These are phyloP conservation scores for Amoeboaphelidium occidentale DNA, from an alignment of 371 early-diverging fungal genomes.

Conservation along the genomic window DNA sequence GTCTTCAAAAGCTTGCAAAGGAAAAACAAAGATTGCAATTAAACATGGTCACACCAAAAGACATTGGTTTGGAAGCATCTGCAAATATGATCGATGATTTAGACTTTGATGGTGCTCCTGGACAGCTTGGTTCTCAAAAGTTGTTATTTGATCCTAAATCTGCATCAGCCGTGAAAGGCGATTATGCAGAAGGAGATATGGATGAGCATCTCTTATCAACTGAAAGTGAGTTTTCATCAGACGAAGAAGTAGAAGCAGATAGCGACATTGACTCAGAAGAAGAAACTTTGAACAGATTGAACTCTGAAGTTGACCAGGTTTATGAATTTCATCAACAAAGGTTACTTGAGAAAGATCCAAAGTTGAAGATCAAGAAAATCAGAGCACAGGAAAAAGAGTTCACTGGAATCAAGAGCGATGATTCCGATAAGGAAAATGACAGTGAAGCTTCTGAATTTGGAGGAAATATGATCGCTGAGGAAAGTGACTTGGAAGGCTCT, in stretches of 20 bases:
- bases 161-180: too few species aligned
- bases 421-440: conserved; percentile 3
- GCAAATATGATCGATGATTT: neutral
- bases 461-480: neutral
- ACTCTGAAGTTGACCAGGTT: neutral
- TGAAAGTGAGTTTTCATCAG: neutral
- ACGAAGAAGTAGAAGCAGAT: conserved; percentile 9
- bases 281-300: neutral
- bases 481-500: neutral
- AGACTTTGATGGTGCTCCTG: neutral
- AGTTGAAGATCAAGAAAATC: conserved; percentile 12
- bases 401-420: conserved; percentile 2
- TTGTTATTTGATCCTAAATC: too few species aligned
- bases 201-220: too few species aligned
- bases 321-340: neutral
- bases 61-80: conserved; percentile 40
- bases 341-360: neutral
- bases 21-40: conserved; percentile 58
- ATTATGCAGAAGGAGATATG: neutral
- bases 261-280: neutral
- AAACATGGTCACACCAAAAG: conserved; percentile 72
- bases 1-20: conserved; percentile 53
- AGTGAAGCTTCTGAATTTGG: conserved; percentile 16
- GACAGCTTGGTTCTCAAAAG: neutral
- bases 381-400: conserved; percentile 9